Percentiles rank a stretch among this genome's conserved stretches.
These are phyloP conservation scores for Syncephalastrum monosporum DNA, from an alignment of 371 early-diverging fungal genomes.

Conservation along the genomic window DNA sequence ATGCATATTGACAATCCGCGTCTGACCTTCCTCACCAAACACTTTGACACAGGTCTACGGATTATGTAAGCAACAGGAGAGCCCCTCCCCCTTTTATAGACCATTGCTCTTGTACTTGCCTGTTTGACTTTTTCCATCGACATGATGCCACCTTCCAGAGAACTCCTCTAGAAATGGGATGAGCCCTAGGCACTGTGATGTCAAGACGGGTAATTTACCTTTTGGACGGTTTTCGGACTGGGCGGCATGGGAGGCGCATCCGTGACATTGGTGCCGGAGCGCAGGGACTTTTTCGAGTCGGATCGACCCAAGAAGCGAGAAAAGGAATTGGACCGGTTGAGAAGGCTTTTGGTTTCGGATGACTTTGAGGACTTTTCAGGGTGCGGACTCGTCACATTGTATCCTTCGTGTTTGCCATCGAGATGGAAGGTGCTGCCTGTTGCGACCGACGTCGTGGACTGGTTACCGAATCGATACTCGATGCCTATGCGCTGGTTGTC, in stretches of 20 bases:
- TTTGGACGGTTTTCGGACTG: conserved; percentile 39
- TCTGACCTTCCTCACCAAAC: conserved; percentile 68
- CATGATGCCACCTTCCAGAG: conserved; percentile 59
- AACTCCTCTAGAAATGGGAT: conserved; percentile 28
- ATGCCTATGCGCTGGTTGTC: conserved; percentile 4
- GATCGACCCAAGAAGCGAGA: conserved; percentile 49
- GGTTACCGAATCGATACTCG: conserved; percentile 19
- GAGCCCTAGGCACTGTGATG: background rate
- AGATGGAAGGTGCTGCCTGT: conserved; percentile 11
- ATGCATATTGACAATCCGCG: conserved; percentile 63
- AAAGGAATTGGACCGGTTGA: conserved; percentile 51
- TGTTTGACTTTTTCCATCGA: conserved; percentile 67
- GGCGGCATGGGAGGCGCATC: conserved; percentile 37
- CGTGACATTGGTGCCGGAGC: conserved; percentile 11
- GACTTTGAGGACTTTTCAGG: conserved; percentile 36
- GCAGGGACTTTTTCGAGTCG: conserved; percentile 42
- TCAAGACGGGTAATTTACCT: conserved; percentile 24
- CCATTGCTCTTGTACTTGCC: conserved; percentile 19
- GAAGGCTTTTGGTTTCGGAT: conserved; percentile 36
- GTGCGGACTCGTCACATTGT: conserved; percentile 27
- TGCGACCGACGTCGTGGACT: conserved; percentile 14
- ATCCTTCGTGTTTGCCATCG: conserved; percentile 34
- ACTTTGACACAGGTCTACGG: conserved; percentile 64
- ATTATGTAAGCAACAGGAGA: background rate
- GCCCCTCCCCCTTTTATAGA: background rate